Base-by-base conservation (phyloP, 257 asterid genomes). In the Striga asiatica region DNA sequence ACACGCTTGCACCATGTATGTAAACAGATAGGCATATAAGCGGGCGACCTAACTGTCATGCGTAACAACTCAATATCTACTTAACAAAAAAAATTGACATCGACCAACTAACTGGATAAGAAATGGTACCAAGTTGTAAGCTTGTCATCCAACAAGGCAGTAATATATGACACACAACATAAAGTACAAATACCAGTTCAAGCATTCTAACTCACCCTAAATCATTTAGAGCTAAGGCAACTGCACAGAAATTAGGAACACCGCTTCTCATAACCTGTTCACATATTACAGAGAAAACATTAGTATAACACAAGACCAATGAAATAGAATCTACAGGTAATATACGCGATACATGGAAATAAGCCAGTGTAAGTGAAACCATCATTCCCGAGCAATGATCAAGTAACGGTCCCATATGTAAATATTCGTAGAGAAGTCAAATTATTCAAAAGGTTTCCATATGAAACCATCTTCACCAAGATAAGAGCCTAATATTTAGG, bases 181-280 rank as follows among this genome's bases (percentile, higher is more conserved):
- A 14, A 38, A 62, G 54, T 28, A 57, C 29, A 46, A 41, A 60
- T 11, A 35, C 11, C 56, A 22, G 59, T 59, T 58, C 6, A 62
- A 61, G 56, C 24, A 29, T 74, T 54, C 14, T 52, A 51, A 69
- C 95, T 61, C 71, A 89, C 98, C 96, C 98, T 70, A 91, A 73
- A 75, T 84, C 98, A 59, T 84, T 72, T 60, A 91, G 80, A 60
- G 94, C 92, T 49, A 91, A 78, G 58, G 98, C 96, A 76, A 91
- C 95, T 35, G 98, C 98, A 77, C 92, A 91, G 75, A 91, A 91
- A 75, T 91, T 91, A 38, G 98, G 96, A 61, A 91, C 58, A 41
- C 98, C 96, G 52, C 96, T 91, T 69, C 91, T 81, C 82, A 88
- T 81, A 45, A 91, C 98, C 98, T 91, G 93, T 66, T 57, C 57